These are phyloP conservation scores for Aspergillus ibericus DNA, from an alignment of 2,329 filamentous ascomycete genomes.

Conservation along the genomic window DNA sequence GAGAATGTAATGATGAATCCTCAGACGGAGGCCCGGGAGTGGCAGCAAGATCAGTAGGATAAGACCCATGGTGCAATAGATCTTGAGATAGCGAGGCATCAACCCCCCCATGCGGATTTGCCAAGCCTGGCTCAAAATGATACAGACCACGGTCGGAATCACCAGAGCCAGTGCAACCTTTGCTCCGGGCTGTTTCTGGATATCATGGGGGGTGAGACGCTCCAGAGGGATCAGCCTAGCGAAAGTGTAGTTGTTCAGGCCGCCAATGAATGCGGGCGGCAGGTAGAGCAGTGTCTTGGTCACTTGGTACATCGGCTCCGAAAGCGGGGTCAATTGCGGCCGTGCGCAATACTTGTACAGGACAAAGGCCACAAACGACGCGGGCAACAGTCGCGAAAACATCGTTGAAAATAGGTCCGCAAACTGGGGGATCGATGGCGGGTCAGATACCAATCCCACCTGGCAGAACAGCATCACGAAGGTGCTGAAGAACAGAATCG, in stretches of 20 bases:
- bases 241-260: slow-evolving; percentile 92
- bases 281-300: slow-evolving; percentile 92
- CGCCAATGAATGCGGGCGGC: slow-evolving; percentile 85
- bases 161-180: slow-evolving; percentile 78
- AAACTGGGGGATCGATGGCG: slow-evolving; percentile 68
- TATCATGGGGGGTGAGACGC: slow-evolving; percentile 85
- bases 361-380: slow-evolving; percentile 82
- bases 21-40: slow-evolving; percentile 74
- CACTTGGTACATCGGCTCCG: slow-evolving; percentile 61
- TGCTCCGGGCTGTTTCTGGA: slow-evolving; percentile 85
- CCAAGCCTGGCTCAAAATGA: slow-evolving; percentile 76
- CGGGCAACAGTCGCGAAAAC: slow-evolving; percentile 79
- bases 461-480: slow-evolving; percentile 87
- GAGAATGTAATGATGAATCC: slow-evolving; percentile 94
- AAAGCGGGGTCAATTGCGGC: slow-evolving; percentile 69
- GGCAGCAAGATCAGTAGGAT: slow-evolving; percentile 69
- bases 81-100: slow-evolving; percentile 71
- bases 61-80: slow-evolving; percentile 69
- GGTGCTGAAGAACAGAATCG: slow-evolving; percentile 78
- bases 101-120: slow-evolving; percentile 83
- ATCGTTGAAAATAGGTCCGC: slow-evolving; percentile 73
- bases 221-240: slow-evolving; percentile 84
- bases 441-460: slow-evolving; percentile 84
- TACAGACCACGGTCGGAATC: slow-evolving; percentile 65
- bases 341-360: slow-evolving; percentile 81